These are phyloP conservation scores for Gloeopeniophorella convolvens DNA, from an alignment of 768 basidiomycete genomes.

Conservation along the genomic window DNA sequence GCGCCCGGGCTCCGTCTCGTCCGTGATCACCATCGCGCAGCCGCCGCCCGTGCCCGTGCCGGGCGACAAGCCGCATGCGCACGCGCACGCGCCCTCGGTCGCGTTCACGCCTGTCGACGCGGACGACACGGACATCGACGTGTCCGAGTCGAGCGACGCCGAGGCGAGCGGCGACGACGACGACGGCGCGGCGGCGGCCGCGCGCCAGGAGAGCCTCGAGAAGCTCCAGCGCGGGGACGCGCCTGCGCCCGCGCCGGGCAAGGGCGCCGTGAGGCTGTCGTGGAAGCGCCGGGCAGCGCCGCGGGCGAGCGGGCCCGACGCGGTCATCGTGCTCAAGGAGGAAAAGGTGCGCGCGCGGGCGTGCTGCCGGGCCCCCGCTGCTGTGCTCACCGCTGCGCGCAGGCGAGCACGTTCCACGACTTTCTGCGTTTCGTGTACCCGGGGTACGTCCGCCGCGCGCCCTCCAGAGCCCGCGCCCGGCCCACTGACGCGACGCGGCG, in stretches of 20 bases:
- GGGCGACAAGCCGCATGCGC: constrained; percentile 37
- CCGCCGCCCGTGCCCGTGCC: constrained; percentile 58
- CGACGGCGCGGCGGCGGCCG: no score
- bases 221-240: constrained; percentile 43
- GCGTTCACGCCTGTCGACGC: constrained; percentile 53
- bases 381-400: neutral
- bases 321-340: constrained; percentile 85
- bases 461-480: neutral
- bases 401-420: constrained; percentile 87
- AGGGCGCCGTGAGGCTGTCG: constrained; percentile 11
- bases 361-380: neutral
- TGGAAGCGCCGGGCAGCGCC: constrained; percentile 11
- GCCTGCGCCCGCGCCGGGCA: constrained; percentile 10
- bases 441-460: constrained; percentile 48
- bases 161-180: constrained; percentile 30
- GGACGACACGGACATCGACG: constrained; percentile 37
- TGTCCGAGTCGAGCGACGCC: constrained; percentile 25
- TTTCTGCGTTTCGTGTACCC: constrained; percentile 92
- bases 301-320: constrained; percentile 48
- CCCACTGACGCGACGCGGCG: constrained; percentile 5
- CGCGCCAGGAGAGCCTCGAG: constrained; percentile 43
- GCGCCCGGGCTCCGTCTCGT: constrained; percentile 71
- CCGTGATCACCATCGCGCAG: constrained; percentile 79
- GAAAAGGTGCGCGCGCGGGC: constrained; percentile 53
- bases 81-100: constrained; percentile 47